These are phyloP conservation scores for Pisolithus orientalis DNA, from an alignment of 768 basidiomycete species.

Conservation along the genomic window DNA sequence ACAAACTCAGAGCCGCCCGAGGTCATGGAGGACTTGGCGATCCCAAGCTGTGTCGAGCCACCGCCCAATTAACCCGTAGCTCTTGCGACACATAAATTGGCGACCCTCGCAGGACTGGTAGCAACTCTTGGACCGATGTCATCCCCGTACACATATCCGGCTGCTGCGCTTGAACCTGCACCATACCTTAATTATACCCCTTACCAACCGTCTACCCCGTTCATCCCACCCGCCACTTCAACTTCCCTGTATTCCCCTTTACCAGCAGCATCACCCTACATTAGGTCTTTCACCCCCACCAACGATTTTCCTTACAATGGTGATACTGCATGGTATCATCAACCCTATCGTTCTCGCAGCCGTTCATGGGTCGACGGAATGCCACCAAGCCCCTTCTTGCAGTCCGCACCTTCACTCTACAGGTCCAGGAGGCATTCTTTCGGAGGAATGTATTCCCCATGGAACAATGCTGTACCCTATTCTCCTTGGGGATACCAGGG, in stretches of 20 bases:
- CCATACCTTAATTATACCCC: constrained; percentile 28
- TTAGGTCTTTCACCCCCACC: constrained; percentile 25
- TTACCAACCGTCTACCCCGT: constrained; percentile 35
- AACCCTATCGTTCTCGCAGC: constrained; percentile 29
- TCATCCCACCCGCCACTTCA: constrained; percentile 32
- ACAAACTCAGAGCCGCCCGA: too few species aligned
- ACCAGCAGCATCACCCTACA: constrained; percentile 20
- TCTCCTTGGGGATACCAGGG: constrained; percentile 17
- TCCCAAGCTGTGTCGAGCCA: too few species aligned
- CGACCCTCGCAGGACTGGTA: too few species aligned
- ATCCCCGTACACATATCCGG: constrained; percentile 34
- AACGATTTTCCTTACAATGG: too few species aligned
- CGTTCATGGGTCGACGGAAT: constrained; percentile 38
- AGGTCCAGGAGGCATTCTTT: constrained; percentile 24
- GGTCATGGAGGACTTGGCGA: too few species aligned
- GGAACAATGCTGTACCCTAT: constrained; percentile 13
- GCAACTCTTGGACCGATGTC: constrained; percentile 23
- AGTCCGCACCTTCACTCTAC: constrained; percentile 7
- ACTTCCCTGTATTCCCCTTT: constrained; percentile 35
- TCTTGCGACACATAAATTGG: too few species aligned
- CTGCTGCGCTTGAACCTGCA: constrained; percentile 25
- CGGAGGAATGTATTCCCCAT: constrained; percentile 11
- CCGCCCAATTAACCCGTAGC: too few species aligned
- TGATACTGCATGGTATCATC: constrained; percentile 4
- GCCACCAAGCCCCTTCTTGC: constrained; percentile 19